Evolutionary conservation across 495 filamentous ascomycete genomes (phyloP).

Genomic region (Penicillium egyptiacum): DNA sequence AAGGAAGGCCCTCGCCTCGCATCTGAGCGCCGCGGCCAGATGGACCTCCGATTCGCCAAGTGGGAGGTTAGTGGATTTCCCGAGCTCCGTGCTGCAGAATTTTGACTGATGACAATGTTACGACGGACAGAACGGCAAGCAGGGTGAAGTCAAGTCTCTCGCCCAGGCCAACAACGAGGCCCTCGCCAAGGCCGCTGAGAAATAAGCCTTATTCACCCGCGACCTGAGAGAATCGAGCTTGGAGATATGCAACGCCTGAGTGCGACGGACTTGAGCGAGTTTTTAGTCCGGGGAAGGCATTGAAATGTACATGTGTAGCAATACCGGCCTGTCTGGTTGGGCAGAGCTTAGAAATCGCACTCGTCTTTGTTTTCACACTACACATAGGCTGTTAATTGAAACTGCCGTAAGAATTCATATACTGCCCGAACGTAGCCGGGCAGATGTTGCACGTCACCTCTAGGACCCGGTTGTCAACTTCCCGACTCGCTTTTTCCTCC

Average conservation of each 20-base stretch:
- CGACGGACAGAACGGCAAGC: slow-evolving; percentile 81
- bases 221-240: slow-evolving; percentile 19
- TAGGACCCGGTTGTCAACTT: slow-evolving; percentile 17
- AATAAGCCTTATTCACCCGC: slow-evolving; percentile 33
- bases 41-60: slow-evolving; percentile 90
- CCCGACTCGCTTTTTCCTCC: slow-evolving; percentile 31
- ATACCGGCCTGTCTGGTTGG: slow-evolving; percentile 32
- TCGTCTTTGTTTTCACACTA: slow-evolving; percentile 19
- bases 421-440: slow-evolving; percentile 10
- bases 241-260: slow-evolving; percentile 21
- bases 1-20: slow-evolving; percentile 86
- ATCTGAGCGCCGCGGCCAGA: slow-evolving; percentile 86
- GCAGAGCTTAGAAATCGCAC: slow-evolving; percentile 34
- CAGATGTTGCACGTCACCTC: slow-evolving; percentile 25
- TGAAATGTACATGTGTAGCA: slow-evolving; percentile 49
- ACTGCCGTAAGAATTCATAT: slow-evolving; percentile 4
- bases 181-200: slow-evolving; percentile 45
- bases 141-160: slow-evolving; percentile 78
- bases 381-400: slow-evolving; percentile 8
- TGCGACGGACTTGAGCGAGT: slow-evolving; percentile 20
- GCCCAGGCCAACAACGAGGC: slow-evolving; percentile 69
- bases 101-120: slow-evolving; percentile 25
- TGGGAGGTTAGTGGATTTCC: slow-evolving; percentile 70
- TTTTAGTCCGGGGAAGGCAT: slow-evolving; percentile 25
- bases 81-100: not conserved